These are phyloP conservation scores for Aspergillus kassunensis DNA, from an alignment of 495 filamentous ascomycete species.

Conservation along the genomic window DNA sequence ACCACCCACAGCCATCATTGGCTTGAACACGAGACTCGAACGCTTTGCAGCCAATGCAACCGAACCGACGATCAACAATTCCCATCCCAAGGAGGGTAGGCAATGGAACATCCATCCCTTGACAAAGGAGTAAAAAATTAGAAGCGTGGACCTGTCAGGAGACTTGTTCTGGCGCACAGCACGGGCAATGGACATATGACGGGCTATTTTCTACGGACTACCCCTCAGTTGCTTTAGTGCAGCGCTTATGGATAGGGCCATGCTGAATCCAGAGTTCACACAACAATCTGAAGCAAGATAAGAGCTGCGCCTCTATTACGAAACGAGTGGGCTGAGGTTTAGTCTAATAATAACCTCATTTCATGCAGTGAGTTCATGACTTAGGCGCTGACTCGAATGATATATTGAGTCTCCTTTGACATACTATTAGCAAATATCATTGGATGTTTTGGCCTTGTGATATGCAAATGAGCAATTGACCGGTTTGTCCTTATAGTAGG, in stretches of 20 bases:
- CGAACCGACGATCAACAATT: conserved; percentile 7
- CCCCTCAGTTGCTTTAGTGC: conserved; percentile 12
- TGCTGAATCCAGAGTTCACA: too few species aligned
- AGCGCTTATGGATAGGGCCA: conserved; percentile 16
- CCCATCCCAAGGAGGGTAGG: conserved; percentile 1
- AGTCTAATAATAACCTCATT: not conserved
- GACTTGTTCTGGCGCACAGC: conserved; percentile 11
- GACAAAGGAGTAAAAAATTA: not conserved
- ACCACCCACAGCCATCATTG: conserved; percentile 1
- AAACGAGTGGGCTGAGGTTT: not conserved
- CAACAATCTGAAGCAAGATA: too few species aligned
- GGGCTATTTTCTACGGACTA: conserved; percentile 2
- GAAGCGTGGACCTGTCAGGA: conserved; percentile 21
- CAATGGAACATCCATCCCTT: not conserved
- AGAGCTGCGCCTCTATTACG: too few species aligned
- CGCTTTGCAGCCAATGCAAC: not conserved
- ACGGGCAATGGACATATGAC: conserved; percentile 6
- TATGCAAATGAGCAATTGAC: too few species aligned
- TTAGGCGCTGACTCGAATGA: too few species aligned
- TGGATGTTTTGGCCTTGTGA: too few species aligned
- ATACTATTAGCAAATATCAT: too few species aligned
- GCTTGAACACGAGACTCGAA: not conserved
- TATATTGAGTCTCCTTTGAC: too few species aligned
- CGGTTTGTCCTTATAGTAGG: too few species aligned
- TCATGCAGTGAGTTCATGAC: not conserved